Base-by-base conservation (phyloP, 768 basidiomycete genomes). In the Pleurotus tuoliensis region DNA sequence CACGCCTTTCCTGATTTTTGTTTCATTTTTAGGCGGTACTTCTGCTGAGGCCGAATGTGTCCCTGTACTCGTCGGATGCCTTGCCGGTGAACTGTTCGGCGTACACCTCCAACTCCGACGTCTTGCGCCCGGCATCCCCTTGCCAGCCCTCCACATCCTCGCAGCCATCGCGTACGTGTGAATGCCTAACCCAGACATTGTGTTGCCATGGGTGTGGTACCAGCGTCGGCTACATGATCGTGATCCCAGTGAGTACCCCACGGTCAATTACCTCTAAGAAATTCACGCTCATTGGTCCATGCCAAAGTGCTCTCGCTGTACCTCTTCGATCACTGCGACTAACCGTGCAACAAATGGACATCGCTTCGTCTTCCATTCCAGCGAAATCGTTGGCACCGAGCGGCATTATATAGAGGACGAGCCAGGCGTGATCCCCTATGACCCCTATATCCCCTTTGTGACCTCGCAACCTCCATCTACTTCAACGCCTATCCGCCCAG, bases 341-440 rank as follows among this genome's bases (percentile, higher is more conserved):
- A 87, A 87, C 67, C 82, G 88, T 57, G 77, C 83, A 6, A 90
- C 90, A 20, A 93, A 92, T 68, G 89, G 90, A 7, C 90, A 92
- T 67, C 83, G 90, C 27, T 94, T 90, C 68, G 91, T 94, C 37
- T 94, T 93, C 68, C 90, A 93, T 73, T 87, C 86, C 40, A 79
- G 69, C 60, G 86, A 87, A 69, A 82, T 91, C 52, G 61, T 69
- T 22, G 81, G 82, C 7, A 79, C 79, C 24, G 86, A 88, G 64
- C 81, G 89, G 43, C 77, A 79, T 63, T 86, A 89, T 61, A 71
- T 88, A 56, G 71, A 71, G 37, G 76, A 80, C 58, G 89, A 92
- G 66, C 80, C 79, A 24, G 87, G 87, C 22, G 81, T 89, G 15
- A 71, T 80, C 20, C 75, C 78, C 12, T 69, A 73, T 56, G 76